Conservation (phyloP, 2,329 filamentous ascomycete species). For the Aureobasidium vineae region DNA sequence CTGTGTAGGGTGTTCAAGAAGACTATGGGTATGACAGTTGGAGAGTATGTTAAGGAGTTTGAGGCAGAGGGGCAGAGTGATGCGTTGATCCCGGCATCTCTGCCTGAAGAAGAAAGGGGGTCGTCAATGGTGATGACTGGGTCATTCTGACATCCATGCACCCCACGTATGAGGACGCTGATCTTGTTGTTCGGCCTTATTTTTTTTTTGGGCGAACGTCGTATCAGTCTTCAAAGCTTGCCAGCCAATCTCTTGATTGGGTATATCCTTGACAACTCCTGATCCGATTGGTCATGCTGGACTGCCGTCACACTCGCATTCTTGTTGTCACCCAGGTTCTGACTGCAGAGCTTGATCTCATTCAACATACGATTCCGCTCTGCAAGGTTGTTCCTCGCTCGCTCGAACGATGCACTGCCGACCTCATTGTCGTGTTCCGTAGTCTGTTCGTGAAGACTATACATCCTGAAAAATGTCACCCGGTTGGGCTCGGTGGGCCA, state of each 20-base stretch:
- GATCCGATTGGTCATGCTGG: neutral
- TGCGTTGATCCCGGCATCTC: too few relatives aligned
- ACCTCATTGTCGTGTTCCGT: neutral
- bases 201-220: too few relatives aligned
- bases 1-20: constrained; percentile 61
- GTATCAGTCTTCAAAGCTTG: too few relatives aligned
- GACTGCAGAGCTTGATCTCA: neutral
- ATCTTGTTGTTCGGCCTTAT: too few relatives aligned
- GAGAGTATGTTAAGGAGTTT: neutral
- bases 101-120: too few relatives aligned
- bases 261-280: neutral
- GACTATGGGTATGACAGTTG: constrained; percentile 50
- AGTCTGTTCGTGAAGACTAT: neutral
- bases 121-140: too few relatives aligned
- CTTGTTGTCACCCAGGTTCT: neutral
- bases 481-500: too few relatives aligned
- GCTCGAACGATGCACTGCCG: neutral
- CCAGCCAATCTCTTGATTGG: too few relatives aligned
- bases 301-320: neutral
- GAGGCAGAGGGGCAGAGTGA: neutral
- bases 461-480: too few relatives aligned
- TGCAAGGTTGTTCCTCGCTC: neutral
- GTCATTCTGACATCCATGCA: too few relatives aligned
- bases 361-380: neutral
- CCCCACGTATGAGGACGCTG: too few relatives aligned